Conservation (phyloP, 225 moss, liverwort and hornwort species). For the Anthoceros angustus region DNA sequence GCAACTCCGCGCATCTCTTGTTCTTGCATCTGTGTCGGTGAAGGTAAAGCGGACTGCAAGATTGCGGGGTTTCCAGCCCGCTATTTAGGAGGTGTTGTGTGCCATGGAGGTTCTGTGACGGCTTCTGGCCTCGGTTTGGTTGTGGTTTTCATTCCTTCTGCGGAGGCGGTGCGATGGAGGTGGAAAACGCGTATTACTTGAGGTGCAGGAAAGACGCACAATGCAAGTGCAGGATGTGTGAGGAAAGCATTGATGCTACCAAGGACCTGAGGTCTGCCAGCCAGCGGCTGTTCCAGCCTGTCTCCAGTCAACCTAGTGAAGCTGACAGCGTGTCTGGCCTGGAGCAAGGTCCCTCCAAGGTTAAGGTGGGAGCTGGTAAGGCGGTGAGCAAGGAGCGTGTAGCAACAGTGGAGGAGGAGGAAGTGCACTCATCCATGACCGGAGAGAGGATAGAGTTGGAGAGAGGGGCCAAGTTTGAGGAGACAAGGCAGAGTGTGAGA, state of each 20-base stretch:
- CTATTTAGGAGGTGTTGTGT: too few species aligned
- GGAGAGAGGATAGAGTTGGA: neutral
- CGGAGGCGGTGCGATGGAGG: slow-evolving; percentile 11
- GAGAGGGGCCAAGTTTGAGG: neutral
- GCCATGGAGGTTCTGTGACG: neutral
- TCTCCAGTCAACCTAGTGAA: slow-evolving; percentile 10
- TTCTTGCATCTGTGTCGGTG: too few species aligned
- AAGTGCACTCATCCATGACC: neutral
- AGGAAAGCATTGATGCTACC: slow-evolving; percentile 27
- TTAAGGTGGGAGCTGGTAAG: neutral
- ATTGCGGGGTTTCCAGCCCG: too few species aligned
- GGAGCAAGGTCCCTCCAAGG: neutral
- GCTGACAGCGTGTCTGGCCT: neutral
- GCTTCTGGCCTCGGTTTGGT: neutral
- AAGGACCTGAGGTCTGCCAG: slow-evolving; percentile 21
- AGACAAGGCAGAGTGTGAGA: neutral
- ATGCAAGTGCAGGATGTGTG: slow-evolving; percentile 26
- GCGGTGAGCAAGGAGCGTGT: neutral
- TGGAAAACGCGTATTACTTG: slow-evolving; percentile 4
- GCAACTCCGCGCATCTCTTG: too few species aligned
- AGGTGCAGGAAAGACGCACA: slow-evolving; percentile 30
- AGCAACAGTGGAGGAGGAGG: neutral
- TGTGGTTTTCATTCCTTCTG: too few species aligned
- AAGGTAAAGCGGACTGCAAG: too few species aligned
- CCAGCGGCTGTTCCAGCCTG: slow-evolving; percentile 14